Base-by-base conservation (phyloP, 2,329 filamentous ascomycete genomes). In the Xenoacremonium recifei region DNA sequence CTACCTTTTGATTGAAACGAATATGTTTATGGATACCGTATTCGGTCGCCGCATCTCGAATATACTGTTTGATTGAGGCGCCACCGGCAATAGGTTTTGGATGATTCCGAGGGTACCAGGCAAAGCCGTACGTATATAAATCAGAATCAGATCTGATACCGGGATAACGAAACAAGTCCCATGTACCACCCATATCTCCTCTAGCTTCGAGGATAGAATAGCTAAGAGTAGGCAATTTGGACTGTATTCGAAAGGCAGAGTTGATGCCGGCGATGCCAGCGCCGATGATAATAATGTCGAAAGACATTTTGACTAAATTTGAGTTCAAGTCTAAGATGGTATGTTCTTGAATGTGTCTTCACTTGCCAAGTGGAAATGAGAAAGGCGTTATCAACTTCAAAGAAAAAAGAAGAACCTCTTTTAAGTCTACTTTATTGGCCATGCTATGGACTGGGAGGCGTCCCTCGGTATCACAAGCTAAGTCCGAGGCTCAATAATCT, bases 221-320 rank as follows among this genome's bases (percentile, higher is more conserved):
- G 3, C 63, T 76, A 29, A 73, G 65, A 32, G 69, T 58, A 0
- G 61, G 51, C 19, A 48, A 50, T 25, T 75, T 63, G 2, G 71
- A 70, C 53, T 88, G 80, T 2, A 89, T 53, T n/a, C 83, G 79
- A 56, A 90, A 89, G 12, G 79, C 85, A 11, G 81, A 72, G 52
- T 89, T 89, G 66, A 91, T 85, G 39, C 87, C 87, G 5, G 84
- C 84, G 40, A 91, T 80, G 9, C 87, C 87, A 3, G 85, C 85
- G 10, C 87, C 87, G 39, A 91, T 66, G 51, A 91, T 80, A 54
- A 88, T 62, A 16, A 81, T 63, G 54, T 85, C 80, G 49, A n/a
- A n/a, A n/a, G n/a, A n/a, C n/a, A n/a, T n/a, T n/a, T n/a, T n/a
- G n/a, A n/a, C n/a, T n/a, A n/a, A n/a, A n/a, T n/a, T n/a, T n/a